These are phyloP conservation scores for Phaeotremella skinneri DNA, from an alignment of 768 basidiomycete species.

Conservation along the genomic window DNA sequence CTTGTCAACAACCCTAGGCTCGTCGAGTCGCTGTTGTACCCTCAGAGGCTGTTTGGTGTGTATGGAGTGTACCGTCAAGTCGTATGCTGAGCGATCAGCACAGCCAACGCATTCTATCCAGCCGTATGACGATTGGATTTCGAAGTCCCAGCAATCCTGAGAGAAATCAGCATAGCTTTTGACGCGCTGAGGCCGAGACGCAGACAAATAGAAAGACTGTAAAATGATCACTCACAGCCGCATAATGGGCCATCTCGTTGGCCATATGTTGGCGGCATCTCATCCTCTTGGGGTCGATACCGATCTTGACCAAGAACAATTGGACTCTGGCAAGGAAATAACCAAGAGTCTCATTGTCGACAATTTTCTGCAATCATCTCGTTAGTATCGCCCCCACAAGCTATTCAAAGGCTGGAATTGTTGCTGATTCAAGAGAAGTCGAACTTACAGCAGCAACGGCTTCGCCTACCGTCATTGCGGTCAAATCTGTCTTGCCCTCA, in stretches of 20 bases:
- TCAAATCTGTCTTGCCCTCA: constrained; percentile 66
- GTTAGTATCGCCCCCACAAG: too few species aligned
- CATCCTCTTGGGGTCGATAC: constrained; percentile 75
- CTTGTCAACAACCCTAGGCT: constrained; percentile 78
- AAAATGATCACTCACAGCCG: constrained; percentile 56
- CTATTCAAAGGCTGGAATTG: neutral
- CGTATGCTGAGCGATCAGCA: constrained; percentile 96
- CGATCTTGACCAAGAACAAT: constrained; percentile 84
- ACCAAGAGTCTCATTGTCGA: constrained; percentile 95
- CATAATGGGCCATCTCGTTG: constrained; percentile 99
- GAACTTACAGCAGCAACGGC: constrained; percentile 65
- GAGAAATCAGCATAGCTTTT: neutral
- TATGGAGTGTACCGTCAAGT: constrained; percentile 81
- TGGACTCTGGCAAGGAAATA: constrained; percentile 94
- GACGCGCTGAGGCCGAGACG: neutral
- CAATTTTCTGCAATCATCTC: constrained; percentile 59
- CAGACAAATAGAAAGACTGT: neutral
- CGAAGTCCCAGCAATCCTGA: constrained; percentile 96
- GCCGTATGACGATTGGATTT: constrained; percentile 85
- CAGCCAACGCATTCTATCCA: constrained; percentile 99
- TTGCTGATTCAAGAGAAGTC: neutral
- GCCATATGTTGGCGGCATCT: constrained; percentile 97
- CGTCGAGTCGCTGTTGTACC: constrained; percentile 79
- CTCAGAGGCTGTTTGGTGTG: constrained; percentile 81
- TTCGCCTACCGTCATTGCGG: constrained; percentile 73